phyloP scores from a whole-genome alignment of 75 land plant genomes.

The Gnetum montanum region DNA sequence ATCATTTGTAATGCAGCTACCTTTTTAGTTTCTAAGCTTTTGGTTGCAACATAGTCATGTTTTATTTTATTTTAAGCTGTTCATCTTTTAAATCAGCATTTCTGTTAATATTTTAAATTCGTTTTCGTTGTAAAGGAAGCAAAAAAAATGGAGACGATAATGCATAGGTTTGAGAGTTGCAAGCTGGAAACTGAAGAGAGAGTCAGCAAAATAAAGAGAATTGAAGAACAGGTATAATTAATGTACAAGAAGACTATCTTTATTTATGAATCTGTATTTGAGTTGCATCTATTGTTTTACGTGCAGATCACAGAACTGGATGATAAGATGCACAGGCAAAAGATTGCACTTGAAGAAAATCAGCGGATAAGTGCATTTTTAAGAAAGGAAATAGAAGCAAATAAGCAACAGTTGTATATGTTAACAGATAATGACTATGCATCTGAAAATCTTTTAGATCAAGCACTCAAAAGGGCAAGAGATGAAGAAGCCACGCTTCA shows the following conservation, averaged over 20 bases:
- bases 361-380: background rate
- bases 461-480: constrained; percentile 8
- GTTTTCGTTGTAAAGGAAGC: constrained; percentile 3
- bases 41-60: no score
- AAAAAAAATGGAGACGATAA: constrained; percentile 2
- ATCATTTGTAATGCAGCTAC: no score
- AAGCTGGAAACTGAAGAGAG: background rate
- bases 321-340: constrained; percentile 2
- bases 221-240: constrained; percentile 7
- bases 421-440: background rate
- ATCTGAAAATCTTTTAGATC: background rate
- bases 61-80: no score
- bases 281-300: no score
- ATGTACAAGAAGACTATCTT: no score
- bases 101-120: background rate
- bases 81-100: no score
- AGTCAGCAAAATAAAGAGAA: background rate
- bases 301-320: constrained; percentile 10
- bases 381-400: constrained; percentile 9
- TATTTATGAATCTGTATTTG: no score
- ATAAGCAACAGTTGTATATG: background rate
- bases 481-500: constrained; percentile 8
- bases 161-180: background rate
- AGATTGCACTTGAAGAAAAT: constrained; percentile 4
- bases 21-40: background rate